Conservation (phyloP, 805 yeast species). For the Yarrowia osloensis region DNA sequence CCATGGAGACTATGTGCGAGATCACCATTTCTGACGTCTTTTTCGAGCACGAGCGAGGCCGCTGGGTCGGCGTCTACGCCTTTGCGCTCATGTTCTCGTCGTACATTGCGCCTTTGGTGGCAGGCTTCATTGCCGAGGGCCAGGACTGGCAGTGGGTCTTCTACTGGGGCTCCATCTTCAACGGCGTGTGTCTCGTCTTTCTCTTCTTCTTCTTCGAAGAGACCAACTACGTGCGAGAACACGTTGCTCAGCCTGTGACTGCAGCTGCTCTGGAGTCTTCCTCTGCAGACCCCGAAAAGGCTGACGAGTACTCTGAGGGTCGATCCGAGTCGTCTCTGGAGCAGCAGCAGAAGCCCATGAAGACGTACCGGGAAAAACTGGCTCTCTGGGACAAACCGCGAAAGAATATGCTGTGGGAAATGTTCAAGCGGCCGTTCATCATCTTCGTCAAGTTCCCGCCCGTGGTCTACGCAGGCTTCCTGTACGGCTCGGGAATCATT, state of each 20-base stretch:
- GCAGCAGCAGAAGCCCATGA: conserved; percentile 16
- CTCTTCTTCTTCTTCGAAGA: conserved; percentile 31
- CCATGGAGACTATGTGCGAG: conserved; percentile 71
- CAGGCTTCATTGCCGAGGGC: conserved; percentile 26
- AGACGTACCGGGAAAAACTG: conserved; percentile 27
- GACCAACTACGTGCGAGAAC: conserved; percentile 31
- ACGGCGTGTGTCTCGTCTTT: conserved; percentile 27
- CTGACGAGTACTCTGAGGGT: background rate
- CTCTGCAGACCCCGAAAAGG: background rate
- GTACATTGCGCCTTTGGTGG: conserved; percentile 23
- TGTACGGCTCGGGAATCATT: conserved; percentile 22
- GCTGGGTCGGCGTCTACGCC: conserved; percentile 71
- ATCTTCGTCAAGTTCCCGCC: conserved; percentile 29
- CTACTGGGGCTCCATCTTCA: conserved; percentile 31
- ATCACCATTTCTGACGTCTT: conserved; percentile 68
- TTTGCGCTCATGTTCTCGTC: conserved; percentile 51
- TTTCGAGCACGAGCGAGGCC: conserved; percentile 75
- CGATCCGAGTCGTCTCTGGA: background rate
- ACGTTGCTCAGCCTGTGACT: background rate
- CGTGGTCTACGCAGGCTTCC: conserved; percentile 28
- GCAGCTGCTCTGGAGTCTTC: background rate
- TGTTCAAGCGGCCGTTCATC: conserved; percentile 25
- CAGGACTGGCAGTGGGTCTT: conserved; percentile 32
- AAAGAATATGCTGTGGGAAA: conserved; percentile 19
- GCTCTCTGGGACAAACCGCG: conserved; percentile 28